Conservation (phyloP, 2,329 filamentous ascomycete genomes). For the Penicillium oxalicum region DNA sequence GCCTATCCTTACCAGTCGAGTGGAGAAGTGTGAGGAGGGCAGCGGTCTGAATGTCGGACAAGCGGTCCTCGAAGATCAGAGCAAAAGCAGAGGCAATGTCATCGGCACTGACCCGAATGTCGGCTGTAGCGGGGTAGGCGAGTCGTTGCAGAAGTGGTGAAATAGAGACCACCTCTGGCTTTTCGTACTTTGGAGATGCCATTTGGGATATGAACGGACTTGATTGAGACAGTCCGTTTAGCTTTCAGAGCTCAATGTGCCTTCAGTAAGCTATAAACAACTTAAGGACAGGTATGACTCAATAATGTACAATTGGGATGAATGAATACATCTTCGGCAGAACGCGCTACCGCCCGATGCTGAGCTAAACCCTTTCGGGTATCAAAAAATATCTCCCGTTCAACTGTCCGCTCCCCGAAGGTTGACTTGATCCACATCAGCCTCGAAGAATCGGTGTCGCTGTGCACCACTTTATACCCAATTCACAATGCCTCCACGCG, state of each 20-base stretch:
- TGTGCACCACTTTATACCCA: background rate
- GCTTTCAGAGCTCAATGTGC: background rate
- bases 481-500: constrained; percentile 49
- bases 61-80: constrained; percentile 81
- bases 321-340: constrained; percentile 12
- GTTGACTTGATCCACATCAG: constrained; percentile 6
- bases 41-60: constrained; percentile 83
- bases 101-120: constrained; percentile 57
- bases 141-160: constrained; percentile 44
- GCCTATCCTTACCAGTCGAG: constrained; percentile 79
- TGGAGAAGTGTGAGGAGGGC: constrained; percentile 85
- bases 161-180: constrained; percentile 41
- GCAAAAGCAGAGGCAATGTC: constrained; percentile 89
- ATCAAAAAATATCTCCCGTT: constrained; percentile 21
- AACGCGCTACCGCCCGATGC: constrained; percentile 10
- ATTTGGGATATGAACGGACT: constrained; percentile 8
- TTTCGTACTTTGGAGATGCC: constrained; percentile 21
- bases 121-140: constrained; percentile 40
- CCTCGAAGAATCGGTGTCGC: constrained; percentile 8
- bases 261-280: background rate
- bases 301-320: constrained; percentile 7
- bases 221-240: constrained; percentile 1
- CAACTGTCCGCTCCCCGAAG: constrained; percentile 12
- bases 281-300: constrained; percentile 8
- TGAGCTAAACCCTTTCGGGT: constrained; percentile 12